Evolutionary conservation across 768 basidiomycete genomes (phyloP), one percentile per base, ranked within the genome.

Genomic region (Chlorophyllum brunneum): DNA sequence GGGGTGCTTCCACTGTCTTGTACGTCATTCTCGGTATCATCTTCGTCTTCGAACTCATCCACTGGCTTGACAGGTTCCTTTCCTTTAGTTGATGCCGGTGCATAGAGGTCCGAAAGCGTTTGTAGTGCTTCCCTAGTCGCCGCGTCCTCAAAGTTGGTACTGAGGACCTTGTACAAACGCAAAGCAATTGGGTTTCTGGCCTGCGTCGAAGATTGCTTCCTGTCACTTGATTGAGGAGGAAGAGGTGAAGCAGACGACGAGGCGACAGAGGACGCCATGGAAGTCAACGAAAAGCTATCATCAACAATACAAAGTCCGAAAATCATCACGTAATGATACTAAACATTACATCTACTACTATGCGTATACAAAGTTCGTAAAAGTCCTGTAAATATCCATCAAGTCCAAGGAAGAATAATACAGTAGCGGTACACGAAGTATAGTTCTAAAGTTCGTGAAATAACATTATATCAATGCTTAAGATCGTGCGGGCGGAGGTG

Each of bases 111-210:
- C 2, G 92, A 92, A 31, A 95, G 80, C 0, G 92, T 94, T 40
- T 80, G 75, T 10, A 97, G 72, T 2, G 92, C 93, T 59, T 95
- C 88, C 23, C 76, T 75, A 1, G 90, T 92, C 5, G 84, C 80
- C 31, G 81, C 74, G 59, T 92, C 90, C 23, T 88, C 82, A 54
- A 86, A 92, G 43, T 79, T 86, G 1, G 86, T 86, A 30, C 88
- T 84, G 16, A 95, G 74, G 55, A 95, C 86, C 68, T 97, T 97
- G 68, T 92, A 94, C n/a, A 95, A 72, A 9, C 94, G 78, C 0
- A 88, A 69, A n/a, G 92, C 83, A 34, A 95, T 78, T 2, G 94
- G 92, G 60, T 88, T 89, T 54, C 82, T 77, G 7, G 63, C 42
- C 50, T 70, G 72, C 6, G 64, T 49, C 2, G 68, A 59, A 2